Percentiles rank a stretch among this genome's conserved stretches.
phyloP scores from a whole-genome alignment of 2,329 filamentous ascomycete genomes.

The Capronia americana region DNA sequence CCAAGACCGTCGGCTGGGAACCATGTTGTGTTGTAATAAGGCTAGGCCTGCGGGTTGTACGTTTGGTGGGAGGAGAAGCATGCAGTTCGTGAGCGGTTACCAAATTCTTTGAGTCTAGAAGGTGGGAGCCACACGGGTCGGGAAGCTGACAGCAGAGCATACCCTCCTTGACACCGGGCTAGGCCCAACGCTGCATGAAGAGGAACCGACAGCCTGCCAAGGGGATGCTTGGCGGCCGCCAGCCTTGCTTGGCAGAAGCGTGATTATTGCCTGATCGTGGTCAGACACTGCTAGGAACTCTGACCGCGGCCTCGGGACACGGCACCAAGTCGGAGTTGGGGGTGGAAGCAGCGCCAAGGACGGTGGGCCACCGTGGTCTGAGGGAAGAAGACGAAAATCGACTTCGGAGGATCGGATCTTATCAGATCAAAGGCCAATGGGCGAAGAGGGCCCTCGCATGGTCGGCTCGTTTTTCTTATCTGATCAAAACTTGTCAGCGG shows the following conservation, averaged over 20 bases:
- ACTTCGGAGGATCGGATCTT: conserved; percentile 18
- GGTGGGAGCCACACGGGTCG: background rate
- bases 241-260: conserved; percentile 6
- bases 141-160: background rate
- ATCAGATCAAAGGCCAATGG: conserved; percentile 22
- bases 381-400: background rate
- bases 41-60: conserved; percentile 1
- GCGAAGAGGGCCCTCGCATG: conserved; percentile 4
- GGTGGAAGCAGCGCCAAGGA: background rate
- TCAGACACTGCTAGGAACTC: background rate
- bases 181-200: conserved; percentile 1
- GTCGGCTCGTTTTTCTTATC: conserved; percentile 20
- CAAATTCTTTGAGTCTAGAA: background rate
- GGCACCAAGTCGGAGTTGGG: background rate
- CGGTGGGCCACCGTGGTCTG: background rate
- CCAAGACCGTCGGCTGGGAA: background rate
- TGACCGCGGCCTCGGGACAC: background rate
- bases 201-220: background rate
- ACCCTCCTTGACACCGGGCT: background rate
- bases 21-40: background rate
- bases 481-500: conserved; percentile 18
- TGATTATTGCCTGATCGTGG: background rate
- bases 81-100: background rate
- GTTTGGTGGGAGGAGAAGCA: background rate
- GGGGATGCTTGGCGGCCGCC: conserved; percentile 8